Percentiles rank a stretch among this genome's conserved stretches.
Conservation (phyloP, 345 rosid species). For the Zanthoxylum bungeanum region DNA sequence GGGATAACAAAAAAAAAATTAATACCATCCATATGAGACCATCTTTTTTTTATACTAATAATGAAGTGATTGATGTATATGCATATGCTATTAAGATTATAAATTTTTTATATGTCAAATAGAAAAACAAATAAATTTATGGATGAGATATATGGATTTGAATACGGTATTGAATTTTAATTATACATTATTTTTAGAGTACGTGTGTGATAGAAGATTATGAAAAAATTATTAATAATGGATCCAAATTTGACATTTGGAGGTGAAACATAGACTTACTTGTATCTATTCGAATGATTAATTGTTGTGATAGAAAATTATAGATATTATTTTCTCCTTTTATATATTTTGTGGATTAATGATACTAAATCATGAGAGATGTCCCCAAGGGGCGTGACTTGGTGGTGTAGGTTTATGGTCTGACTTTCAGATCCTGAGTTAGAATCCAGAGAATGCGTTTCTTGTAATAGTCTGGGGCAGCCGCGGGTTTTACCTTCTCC, state of each 20-base stretch:
- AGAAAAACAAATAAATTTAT: neutral
- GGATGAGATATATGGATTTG: neutral
- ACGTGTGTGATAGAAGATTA: no score
- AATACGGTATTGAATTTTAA: no score
- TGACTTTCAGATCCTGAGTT: no score
- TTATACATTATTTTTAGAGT: no score
- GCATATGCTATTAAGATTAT: neutral
- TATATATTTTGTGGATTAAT: neutral
- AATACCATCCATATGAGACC: neutral
- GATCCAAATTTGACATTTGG: neutral
- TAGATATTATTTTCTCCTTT: neutral
- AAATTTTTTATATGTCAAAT: neutral
- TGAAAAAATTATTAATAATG: no score
- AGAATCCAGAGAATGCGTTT: no score
- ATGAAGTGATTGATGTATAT: constrained; percentile 8
- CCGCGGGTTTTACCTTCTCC: no score
- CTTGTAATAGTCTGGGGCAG: no score
- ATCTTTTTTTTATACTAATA: neutral
- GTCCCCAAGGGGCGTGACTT: no score
- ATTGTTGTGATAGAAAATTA: neutral
- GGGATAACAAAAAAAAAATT: neutral
- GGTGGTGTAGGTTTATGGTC: no score
- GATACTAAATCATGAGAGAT: neutral
- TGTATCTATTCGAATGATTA: neutral
- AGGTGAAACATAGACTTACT: constrained; percentile 2